Percentiles rank a stretch among this genome's conserved stretches.
phyloP scores from a whole-genome alignment of 176 grass and related monocot species.

The Lolium rigidum region DNA sequence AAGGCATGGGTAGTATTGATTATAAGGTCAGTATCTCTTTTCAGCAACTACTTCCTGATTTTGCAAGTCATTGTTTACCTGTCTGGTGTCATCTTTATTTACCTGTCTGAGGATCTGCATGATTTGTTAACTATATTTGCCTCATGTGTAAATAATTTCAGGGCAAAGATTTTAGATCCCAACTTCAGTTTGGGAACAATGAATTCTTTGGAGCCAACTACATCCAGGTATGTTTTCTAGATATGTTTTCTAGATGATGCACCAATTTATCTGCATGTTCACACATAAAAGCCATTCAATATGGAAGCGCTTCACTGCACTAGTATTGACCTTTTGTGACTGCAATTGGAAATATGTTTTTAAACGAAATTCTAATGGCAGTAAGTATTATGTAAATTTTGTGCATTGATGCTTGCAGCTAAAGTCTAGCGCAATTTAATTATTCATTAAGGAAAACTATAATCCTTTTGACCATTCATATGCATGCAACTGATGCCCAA shows the following conservation, averaged over 20 bases:
- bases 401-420: neutral
- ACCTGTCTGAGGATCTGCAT: slow-evolving; percentile 10
- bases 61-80: slow-evolving; percentile 13
- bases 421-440: neutral
- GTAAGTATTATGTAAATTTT: neutral
- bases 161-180: slow-evolving; percentile 78
- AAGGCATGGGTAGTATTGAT: slow-evolving; percentile 65
- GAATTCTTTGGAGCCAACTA: slow-evolving; percentile 78
- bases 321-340: neutral
- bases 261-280: neutral
- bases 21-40: slow-evolving; percentile 65
- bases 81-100: neutral
- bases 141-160: slow-evolving; percentile 36
- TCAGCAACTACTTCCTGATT: slow-evolving; percentile 17
- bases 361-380: neutral
- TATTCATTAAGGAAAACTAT: neutral
- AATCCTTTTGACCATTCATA: neutral
- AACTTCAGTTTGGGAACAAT: slow-evolving; percentile 65
- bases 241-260: neutral
- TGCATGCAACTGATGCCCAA: neutral
- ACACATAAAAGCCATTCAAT: neutral
- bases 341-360: slow-evolving; percentile 9
- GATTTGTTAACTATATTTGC: slow-evolving; percentile 30
- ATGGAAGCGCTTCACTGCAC: neutral
- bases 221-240: slow-evolving; percentile 63